Conservation (phyloP, 345 rosid species). For the Eucalyptus virginea region DNA sequence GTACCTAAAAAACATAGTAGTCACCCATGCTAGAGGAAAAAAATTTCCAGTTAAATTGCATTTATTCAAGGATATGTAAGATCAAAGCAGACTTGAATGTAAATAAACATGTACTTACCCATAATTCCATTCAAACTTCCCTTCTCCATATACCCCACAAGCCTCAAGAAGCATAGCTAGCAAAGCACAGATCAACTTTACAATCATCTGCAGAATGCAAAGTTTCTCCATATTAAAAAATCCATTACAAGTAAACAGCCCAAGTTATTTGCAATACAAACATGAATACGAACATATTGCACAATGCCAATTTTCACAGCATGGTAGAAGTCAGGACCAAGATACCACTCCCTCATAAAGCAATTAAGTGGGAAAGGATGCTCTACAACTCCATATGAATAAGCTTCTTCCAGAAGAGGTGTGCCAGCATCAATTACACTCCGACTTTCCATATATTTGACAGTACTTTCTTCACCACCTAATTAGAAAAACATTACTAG, state of each 20-base stretch:
- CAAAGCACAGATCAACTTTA: conserved; percentile 89
- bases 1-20: background rate
- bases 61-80: background rate
- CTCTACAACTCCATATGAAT: conserved; percentile 82
- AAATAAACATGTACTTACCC: conserved; percentile 38
- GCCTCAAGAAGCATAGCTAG: conserved; percentile 88
- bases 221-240: background rate
- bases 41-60: background rate
- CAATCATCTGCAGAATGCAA: conserved; percentile 58
- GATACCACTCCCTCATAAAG: conserved; percentile 68
- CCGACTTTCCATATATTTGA: conserved; percentile 90
- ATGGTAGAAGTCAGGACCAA: conserved; percentile 82
- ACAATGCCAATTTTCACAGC: conserved; percentile 98
- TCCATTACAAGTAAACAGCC: background rate
- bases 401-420: conserved; percentile 83
- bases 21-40: background rate
- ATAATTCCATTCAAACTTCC: conserved; percentile 88
- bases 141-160: conserved; percentile 97
- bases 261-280: background rate
- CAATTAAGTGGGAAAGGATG: conserved; percentile 90
- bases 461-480: conserved; percentile 95
- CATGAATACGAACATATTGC: conserved; percentile 66
- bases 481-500: background rate
- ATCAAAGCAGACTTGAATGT: background rate
- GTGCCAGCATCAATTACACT: conserved; percentile 45